Evolutionary conservation across 345 rosid genomes (phyloP).

Genomic region (Cochlearia excelsa): DNA sequence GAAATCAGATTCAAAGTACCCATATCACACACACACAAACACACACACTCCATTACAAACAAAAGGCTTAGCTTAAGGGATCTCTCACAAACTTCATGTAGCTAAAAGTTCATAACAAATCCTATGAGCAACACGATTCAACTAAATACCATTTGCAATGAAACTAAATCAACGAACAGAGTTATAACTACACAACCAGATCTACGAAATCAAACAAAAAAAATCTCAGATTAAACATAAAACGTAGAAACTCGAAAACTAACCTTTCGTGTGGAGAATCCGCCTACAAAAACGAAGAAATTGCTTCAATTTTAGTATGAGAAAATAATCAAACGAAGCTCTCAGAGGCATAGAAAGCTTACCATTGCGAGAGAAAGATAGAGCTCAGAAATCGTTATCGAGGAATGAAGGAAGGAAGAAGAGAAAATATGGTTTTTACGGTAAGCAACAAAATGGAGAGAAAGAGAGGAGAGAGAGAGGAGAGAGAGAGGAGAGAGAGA

Average conservation of each 20-base stretch:
- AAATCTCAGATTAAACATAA: neutral
- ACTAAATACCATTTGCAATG: too few species aligned
- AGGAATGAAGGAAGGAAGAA: too few species aligned
- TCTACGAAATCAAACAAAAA: neutral
- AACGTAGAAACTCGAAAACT: constrained; percentile 19
- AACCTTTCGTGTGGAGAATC: constrained; percentile 73
- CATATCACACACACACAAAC: constrained; percentile 50
- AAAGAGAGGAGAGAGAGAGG: too few species aligned
- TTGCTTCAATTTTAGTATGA: neutral
- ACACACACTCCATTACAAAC: too few species aligned
- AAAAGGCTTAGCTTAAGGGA: too few species aligned
- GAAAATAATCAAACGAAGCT: neutral
- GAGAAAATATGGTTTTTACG: constrained; percentile 32
- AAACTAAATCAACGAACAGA: too few species aligned
- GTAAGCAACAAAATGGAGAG: constrained; percentile 1
- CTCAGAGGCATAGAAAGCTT: constrained; percentile 16
- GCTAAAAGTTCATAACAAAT: too few species aligned
- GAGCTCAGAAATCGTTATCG: constrained; percentile 9
- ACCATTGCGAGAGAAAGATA: constrained; percentile 29
- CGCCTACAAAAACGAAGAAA: constrained; percentile 43
- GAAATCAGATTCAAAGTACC: constrained; percentile 63
- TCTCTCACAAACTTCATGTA: too few species aligned
- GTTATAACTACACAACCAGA: neutral
- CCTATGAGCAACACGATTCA: too few species aligned
- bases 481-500: too few species aligned